These are phyloP conservation scores for Suillus decipiens DNA, from an alignment of 768 basidiomycete species.

Conservation along the genomic window DNA sequence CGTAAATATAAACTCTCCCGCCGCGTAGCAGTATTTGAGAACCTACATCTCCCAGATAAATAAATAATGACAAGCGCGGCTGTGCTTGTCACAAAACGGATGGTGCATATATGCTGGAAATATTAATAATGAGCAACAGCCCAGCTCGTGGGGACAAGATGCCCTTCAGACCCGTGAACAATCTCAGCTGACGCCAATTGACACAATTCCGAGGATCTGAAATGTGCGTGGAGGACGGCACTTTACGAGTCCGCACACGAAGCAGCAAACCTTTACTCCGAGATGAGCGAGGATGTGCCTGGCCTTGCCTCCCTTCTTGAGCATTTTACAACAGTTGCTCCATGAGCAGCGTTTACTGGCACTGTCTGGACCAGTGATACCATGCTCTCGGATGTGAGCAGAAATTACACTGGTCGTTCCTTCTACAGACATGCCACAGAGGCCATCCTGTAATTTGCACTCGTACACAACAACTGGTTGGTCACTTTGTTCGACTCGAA, in stretches of 20 bases:
- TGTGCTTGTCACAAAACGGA: neutral
- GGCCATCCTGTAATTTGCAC: neutral
- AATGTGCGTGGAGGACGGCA: neutral
- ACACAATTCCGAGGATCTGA: neutral
- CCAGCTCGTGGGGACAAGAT: neutral
- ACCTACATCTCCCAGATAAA: neutral
- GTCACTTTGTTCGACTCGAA: neutral
- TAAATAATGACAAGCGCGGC: neutral
- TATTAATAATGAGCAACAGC: neutral
- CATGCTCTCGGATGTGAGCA: slow-evolving; percentile 11
- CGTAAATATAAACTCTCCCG: neutral
- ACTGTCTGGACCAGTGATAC: neutral
- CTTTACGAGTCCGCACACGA: neutral
- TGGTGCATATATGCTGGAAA: neutral
- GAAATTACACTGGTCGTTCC: slow-evolving; percentile 7
- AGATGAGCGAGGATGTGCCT: slow-evolving; percentile 14
- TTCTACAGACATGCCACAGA: slow-evolving; percentile 5
- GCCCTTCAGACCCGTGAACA: neutral
- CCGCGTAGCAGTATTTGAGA: neutral
- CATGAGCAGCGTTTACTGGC: slow-evolving; percentile 8
- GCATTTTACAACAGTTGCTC: neutral
- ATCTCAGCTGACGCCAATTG: neutral
- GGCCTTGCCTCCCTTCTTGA: slow-evolving; percentile 5
- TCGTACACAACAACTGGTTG: neutral
- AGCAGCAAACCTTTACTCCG: slow-evolving; percentile 2